Conservation (phyloP, 2,329 filamentous ascomycete species). For the Corynespora cassiicola region DNA sequence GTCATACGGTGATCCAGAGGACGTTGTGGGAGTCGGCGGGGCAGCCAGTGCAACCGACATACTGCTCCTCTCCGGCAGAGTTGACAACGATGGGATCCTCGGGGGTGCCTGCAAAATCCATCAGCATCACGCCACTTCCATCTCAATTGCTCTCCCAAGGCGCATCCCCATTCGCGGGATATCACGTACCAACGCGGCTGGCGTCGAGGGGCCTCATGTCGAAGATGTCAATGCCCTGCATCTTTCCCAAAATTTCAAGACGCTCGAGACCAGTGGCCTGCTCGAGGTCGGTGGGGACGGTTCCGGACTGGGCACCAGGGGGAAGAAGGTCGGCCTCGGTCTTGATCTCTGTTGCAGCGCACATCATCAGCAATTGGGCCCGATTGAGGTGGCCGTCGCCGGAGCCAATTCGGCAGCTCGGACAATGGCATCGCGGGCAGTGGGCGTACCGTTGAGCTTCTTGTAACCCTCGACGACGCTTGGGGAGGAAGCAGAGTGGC, state of each 20-base stretch:
- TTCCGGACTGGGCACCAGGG: conserved; percentile 81
- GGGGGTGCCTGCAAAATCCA: conserved; percentile 72
- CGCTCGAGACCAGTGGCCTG: conserved; percentile 97
- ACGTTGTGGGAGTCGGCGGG: conserved; percentile 92
- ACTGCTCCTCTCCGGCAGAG: conserved; percentile 95
- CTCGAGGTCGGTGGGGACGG: conserved; percentile 91
- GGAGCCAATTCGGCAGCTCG: conserved; percentile 17
- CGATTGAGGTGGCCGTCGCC: conserved; percentile 6
- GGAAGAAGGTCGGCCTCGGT: conserved; percentile 80
- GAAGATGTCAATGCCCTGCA: conserved; percentile 97
- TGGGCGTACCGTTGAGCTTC: conserved; percentile 52
- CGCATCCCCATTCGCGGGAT: conserved; percentile 1
- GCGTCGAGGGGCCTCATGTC: conserved; percentile 97
- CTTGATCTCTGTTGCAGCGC: conserved; percentile 75
- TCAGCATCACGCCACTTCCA: conserved; percentile 21
- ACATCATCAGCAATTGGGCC: conserved; percentile 35
- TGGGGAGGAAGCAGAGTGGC: conserved; percentile 30
- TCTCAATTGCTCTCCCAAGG: not conserved
- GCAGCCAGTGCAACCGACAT: conserved; percentile 92
- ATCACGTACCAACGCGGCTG: conserved; percentile 75
- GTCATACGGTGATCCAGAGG: conserved; percentile 84
- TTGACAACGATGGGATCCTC: conserved; percentile 86
- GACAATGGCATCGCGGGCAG: conserved; percentile 18
- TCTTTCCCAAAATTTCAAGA: conserved; percentile 98
- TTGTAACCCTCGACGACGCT: conserved; percentile 46